phyloP scores from a whole-genome alignment of 495 filamentous ascomycete genomes.

The Podospora comata region DNA sequence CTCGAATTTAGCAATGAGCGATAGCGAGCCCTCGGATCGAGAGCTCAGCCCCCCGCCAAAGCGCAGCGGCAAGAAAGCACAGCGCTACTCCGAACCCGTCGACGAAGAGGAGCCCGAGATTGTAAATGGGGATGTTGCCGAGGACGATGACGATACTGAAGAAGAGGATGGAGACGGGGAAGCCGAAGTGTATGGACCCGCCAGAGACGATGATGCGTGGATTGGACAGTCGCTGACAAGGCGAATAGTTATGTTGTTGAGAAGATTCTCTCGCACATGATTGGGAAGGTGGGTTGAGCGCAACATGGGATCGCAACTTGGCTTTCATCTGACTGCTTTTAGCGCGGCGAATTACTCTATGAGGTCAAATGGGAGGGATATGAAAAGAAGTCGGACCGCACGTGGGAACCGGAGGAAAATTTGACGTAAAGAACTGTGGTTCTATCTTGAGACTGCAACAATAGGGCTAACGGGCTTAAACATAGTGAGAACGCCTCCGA shows the following conservation, averaged over 20 bases:
- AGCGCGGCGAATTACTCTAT: conserved; percentile 43
- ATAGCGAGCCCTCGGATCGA: conserved; percentile 10
- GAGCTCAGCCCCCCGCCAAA: conserved; percentile 17
- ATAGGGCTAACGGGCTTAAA: conserved; percentile 6
- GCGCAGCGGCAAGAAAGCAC: conserved; percentile 22
- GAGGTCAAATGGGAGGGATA: conserved; percentile 63
- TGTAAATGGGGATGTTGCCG: conserved; percentile 30
- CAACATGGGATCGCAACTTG: background rate
- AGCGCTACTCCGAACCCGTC: conserved; percentile 22
- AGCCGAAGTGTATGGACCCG: conserved; percentile 39
- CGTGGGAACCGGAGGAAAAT: conserved; percentile 61
- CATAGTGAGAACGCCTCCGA: conserved; percentile 43
- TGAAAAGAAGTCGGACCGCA: conserved; percentile 55
- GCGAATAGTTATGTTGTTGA: conserved; percentile 53
- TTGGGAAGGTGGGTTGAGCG: conserved; percentile 44
- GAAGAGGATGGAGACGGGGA: conserved; percentile 37
- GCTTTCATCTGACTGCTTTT: background rate
- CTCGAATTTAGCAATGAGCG: conserved; percentile 10
- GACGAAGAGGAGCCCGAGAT: conserved; percentile 16
- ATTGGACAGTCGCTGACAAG: conserved; percentile 12
- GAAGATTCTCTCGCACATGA: conserved; percentile 51
- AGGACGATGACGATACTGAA: conserved; percentile 39
- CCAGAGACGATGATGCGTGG: background rate
- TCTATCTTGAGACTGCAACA: background rate
- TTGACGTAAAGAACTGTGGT: conserved; percentile 40